Conservation (phyloP, 1,284 basidiomycete species). For the Porogramme epimiltina region DNA sequence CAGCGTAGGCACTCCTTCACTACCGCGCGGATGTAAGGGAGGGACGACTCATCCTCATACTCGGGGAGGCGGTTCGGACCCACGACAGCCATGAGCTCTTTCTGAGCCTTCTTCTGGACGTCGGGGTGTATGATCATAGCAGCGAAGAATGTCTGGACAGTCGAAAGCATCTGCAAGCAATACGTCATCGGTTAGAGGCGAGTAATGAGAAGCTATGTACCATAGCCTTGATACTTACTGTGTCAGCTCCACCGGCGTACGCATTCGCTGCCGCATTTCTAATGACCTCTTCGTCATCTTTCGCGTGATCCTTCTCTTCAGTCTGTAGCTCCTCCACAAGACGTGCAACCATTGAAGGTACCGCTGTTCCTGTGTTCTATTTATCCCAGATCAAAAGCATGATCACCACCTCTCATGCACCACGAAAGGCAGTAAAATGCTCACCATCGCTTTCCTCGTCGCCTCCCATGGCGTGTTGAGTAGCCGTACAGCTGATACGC, state of each 20-base stretch:
- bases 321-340: background rate
- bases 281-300: background rate
- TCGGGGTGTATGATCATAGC: conserved; percentile 1
- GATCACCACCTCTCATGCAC: background rate
- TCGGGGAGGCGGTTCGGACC: conserved; percentile 5
- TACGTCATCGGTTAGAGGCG: too few relatives aligned
- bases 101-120: conserved; percentile 3
- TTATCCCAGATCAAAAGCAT: background rate
- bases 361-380: background rate
- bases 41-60: background rate
- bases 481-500: background rate
- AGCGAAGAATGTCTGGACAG: conserved; percentile 2
- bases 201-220: too few relatives aligned
- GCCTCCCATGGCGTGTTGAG: conserved; percentile 11
- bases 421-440: background rate
- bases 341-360: conserved; percentile 1
- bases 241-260: conserved; percentile 14
- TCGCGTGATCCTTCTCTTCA: background rate
- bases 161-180: background rate
- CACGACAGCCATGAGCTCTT: conserved; percentile 3
- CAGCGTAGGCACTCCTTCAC: conserved; percentile 2
- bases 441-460: conserved; percentile 2
- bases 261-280: background rate
- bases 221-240: conserved; percentile 2
- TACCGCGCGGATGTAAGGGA: conserved; percentile 6